These are phyloP conservation scores for Dichotomocladium elegans DNA, from an alignment of 371 early-diverging fungal genomes.

Conservation along the genomic window DNA sequence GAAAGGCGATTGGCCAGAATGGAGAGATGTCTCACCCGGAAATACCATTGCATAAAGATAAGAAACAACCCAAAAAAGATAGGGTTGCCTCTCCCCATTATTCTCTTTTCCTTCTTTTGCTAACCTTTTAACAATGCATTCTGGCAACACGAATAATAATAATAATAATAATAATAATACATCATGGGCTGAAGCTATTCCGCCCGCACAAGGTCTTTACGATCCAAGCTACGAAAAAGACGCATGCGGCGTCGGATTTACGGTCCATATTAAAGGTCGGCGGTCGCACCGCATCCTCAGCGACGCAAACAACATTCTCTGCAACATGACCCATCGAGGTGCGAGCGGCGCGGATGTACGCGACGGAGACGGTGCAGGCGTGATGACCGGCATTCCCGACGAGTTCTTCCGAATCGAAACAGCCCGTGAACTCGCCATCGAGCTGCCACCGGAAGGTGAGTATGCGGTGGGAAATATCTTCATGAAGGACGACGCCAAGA, in stretches of 20 bases:
- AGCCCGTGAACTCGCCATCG: slow-evolving; percentile 51
- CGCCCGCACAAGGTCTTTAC: slow-evolving; percentile 86
- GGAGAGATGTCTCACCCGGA: no score
- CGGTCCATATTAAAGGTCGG: slow-evolving; percentile 84
- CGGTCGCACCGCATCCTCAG: slow-evolving; percentile 85
- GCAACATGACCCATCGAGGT: slow-evolving; percentile 97
- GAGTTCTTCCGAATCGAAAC: slow-evolving; percentile 71
- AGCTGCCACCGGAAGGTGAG: slow-evolving; percentile 71
- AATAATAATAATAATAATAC: slow-evolving; percentile 60
- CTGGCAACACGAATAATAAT: neutral
- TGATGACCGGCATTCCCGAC: slow-evolving; percentile 94
- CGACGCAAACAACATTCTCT: slow-evolving; percentile 85
- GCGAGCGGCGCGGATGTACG: slow-evolving; percentile 87
- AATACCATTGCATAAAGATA: no score
- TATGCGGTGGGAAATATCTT: slow-evolving; percentile 95
- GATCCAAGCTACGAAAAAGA: slow-evolving; percentile 89
- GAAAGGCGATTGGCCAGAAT: no score
- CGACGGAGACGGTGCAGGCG: slow-evolving; percentile 88
- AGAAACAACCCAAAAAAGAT: no score
- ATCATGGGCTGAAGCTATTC: slow-evolving; percentile 80
- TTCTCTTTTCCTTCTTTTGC: no score
- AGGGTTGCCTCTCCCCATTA: no score
- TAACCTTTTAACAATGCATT: no score
- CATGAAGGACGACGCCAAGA: slow-evolving; percentile 63
- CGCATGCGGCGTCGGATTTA: slow-evolving; percentile 97